phyloP scores from a whole-genome alignment of 2,329 filamentous ascomycete species.

The Nigrograna mackinnonii region DNA sequence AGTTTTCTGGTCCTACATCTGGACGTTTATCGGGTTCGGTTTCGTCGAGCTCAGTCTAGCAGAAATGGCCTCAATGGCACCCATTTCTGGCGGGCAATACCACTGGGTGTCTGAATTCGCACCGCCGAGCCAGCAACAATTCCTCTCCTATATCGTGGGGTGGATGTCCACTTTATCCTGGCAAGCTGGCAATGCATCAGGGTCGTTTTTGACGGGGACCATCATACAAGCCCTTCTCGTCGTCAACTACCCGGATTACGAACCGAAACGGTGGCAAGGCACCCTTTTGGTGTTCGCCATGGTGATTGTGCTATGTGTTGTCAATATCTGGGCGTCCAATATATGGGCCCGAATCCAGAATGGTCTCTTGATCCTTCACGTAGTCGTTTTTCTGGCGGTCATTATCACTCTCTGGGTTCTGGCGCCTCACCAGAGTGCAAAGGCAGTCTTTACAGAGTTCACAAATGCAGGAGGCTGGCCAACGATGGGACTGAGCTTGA shows the following conservation, averaged over 20 bases:
- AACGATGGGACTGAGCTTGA: constrained; percentile 5
- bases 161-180: constrained; percentile 45
- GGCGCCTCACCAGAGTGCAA: constrained; percentile 3
- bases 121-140: constrained; percentile 35
- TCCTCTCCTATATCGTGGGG: constrained; percentile 40
- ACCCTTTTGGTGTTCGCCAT: constrained; percentile 52
- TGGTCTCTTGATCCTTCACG: constrained; percentile 48
- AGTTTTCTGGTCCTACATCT: constrained; percentile 22
- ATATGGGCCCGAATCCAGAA: constrained; percentile 44
- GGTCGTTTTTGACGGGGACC: constrained; percentile 17
- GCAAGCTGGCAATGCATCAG: constrained; percentile 34
- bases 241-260: constrained; percentile 43
- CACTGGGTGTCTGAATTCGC: constrained; percentile 31
- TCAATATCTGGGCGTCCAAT: constrained; percentile 47
- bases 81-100: neutral
- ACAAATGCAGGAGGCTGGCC: constrained; percentile 11
- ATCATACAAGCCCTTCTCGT: constrained; percentile 28
- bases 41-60: constrained; percentile 26
- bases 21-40: constrained; percentile 26
- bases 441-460: constrained; percentile 10
- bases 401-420: constrained; percentile 38
- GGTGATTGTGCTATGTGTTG: constrained; percentile 30
- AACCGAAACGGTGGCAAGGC: constrained; percentile 48
- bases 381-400: constrained; percentile 54
- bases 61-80: constrained; percentile 40